phyloP scores from a whole-genome alignment of 2,329 filamentous ascomycete species.

The Neodidymelliopsis sp. region DNA sequence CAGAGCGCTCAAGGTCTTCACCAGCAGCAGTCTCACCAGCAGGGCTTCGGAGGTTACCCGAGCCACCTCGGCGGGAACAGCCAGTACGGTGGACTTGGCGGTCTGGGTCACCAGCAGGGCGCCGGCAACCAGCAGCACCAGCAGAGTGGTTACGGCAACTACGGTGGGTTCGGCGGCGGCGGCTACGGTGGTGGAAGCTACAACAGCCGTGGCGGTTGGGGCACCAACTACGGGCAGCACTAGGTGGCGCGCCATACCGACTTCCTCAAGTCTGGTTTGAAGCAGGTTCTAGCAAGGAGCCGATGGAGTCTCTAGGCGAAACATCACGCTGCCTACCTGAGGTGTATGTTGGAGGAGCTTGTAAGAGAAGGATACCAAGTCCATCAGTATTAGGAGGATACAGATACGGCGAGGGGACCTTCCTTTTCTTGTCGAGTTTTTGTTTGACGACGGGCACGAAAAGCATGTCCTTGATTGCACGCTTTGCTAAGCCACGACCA shows the following conservation, averaged over 20 bases:
- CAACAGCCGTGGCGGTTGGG: constrained; percentile 58
- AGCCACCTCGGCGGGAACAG: constrained; percentile 56
- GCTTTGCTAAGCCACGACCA: constrained; percentile 32
- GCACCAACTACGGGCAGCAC: constrained; percentile 56
- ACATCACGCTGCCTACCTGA: constrained; percentile 4
- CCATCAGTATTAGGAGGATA: constrained; percentile 25
- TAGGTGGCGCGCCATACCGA: constrained; percentile 24
- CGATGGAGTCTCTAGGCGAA: neutral
- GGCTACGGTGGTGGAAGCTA: constrained; percentile 50
- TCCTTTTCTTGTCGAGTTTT: constrained; percentile 27
- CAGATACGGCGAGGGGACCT: constrained; percentile 34
- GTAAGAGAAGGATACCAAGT: constrained; percentile 33
- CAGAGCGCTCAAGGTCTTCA: constrained; percentile 62
- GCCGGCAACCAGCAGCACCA: constrained; percentile 51
- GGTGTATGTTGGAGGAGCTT: constrained; percentile 8
- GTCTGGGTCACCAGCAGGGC: constrained; percentile 58
- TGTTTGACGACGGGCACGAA: constrained; percentile 32
- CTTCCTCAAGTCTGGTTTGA: constrained; percentile 3
- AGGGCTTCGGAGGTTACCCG: constrained; percentile 65
- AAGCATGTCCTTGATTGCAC: constrained; percentile 35
- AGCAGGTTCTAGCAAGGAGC: constrained; percentile 3
- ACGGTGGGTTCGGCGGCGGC: constrained; percentile 51
- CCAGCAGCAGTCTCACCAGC: constrained; percentile 64
- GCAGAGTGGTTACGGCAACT: constrained; percentile 52
- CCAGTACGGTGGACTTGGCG: constrained; percentile 62